Evolutionary conservation across 768 basidiomycete genomes (phyloP).

Genomic region (Russula sp.): DNA sequence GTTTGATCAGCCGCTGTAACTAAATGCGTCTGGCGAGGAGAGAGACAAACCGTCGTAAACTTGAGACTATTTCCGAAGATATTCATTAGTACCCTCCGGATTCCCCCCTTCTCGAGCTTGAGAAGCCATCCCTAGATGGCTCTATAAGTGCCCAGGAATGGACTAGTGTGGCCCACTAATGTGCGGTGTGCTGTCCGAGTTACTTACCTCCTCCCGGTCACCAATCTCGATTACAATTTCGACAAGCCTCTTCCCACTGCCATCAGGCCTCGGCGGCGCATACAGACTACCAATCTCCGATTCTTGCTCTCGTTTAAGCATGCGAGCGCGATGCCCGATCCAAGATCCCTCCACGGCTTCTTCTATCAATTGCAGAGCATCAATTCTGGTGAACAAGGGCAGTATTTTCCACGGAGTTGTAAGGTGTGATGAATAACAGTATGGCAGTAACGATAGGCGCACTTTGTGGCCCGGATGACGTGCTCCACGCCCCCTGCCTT

Average conservation of each 20-base stretch:
- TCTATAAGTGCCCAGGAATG: not conserved
- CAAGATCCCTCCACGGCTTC: conserved; percentile 91
- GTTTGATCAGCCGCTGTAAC: not conserved
- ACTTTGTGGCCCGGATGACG: conserved; percentile 62
- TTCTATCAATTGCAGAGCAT: conserved; percentile 76
- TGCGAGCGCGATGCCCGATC: conserved; percentile 85
- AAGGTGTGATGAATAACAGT: not conserved
- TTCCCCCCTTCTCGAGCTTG: conserved; percentile 87
- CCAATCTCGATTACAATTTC: conserved; percentile 89
- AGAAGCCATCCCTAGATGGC: conserved; percentile 68
- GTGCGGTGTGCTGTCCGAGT: not conserved
- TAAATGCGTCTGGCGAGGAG: not conserved
- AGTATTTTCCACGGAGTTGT: not conserved
- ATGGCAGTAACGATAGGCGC: conserved; percentile 21
- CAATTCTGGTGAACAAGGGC: conserved; percentile 37
- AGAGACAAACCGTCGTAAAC: conserved; percentile 64
- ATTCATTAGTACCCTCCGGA: conserved; percentile 90
- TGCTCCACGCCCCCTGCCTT: conserved; percentile 75
- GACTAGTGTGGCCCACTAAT: not conserved
- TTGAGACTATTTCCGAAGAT: conserved; percentile 91
- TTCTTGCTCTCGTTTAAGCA: conserved; percentile 49
- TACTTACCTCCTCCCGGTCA: conserved; percentile 53
- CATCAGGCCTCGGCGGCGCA: conserved; percentile 60
- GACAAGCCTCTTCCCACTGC: conserved; percentile 45
- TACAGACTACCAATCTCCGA: conserved; percentile 89